Conservation (phyloP, 345 rosid genomes). For the Brassica carinata region DNA sequence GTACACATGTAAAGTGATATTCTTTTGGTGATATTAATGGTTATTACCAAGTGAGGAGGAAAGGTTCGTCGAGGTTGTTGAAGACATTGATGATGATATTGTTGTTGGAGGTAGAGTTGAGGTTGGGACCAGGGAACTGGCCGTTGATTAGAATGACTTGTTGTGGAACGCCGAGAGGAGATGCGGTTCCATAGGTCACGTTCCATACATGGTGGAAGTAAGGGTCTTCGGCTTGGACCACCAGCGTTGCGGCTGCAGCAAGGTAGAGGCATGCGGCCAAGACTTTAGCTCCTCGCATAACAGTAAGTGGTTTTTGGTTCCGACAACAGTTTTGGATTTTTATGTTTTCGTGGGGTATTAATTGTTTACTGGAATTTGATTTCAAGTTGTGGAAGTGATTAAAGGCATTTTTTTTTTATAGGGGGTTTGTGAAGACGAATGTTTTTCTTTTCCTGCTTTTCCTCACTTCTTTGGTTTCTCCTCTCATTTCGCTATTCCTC, state of each 20-base stretch:
- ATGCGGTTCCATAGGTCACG: neutral
- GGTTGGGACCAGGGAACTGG: neutral
- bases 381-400: neutral
- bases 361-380: neutral
- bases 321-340: neutral
- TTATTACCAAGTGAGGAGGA: neutral
- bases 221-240: neutral
- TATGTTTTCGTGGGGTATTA: conserved; percentile 4
- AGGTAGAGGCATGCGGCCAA: neutral
- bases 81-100: neutral
- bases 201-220: neutral
- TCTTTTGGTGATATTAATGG: neutral
- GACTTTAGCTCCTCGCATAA: neutral
- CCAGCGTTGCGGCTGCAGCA: neutral
- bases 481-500: conserved; percentile 33
- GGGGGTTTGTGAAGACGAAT: neutral
- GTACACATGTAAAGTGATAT: neutral
- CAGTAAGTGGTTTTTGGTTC: neutral
- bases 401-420: conserved; percentile 24
- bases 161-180: neutral
- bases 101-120: neutral
- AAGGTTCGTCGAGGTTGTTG: neutral
- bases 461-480: conserved; percentile 31
- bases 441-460: conserved; percentile 23
- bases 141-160: neutral